Base-by-base conservation (phyloP, 176 grass and related monocot genomes). In the Oryza officinalis region DNA sequence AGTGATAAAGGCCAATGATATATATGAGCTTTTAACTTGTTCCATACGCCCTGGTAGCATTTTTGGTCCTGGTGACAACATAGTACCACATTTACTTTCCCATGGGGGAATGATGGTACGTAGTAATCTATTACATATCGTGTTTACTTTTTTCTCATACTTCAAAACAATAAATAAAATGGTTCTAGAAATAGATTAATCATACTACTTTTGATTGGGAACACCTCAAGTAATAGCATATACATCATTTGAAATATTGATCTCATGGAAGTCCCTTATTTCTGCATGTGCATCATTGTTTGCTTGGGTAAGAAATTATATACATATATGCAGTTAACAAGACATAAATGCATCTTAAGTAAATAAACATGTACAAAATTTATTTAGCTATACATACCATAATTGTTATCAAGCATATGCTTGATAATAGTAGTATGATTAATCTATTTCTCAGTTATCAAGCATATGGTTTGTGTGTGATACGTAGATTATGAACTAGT, bases 1-100 rank as follows among this genome's bases (percentile, higher is more conserved):
- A 28, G 91, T 93, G 32, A 65, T 81, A 28, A 81, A 88, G 65
- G 89, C 89, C 45, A 91, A 97, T 63, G 87, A 43, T 6, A 83
- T 9, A 37, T 67, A 79, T 74, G 84, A 12, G 4, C 89, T 97
- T 74, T 67, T 88, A 26, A 97, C 94, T 50, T 97, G 89, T 84
- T 97, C 87, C 41, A 84, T 97, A 76, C 84, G 91, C 15, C 91
- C 89, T 69, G 82, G 89, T 49, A 65, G 65, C 74, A 97, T 97
- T 77, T 93, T 97, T 69, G 91, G 91, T 0, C 89, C 79, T 17
- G 94, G 91, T 76, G 91, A 86, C 78, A 68, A 84, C 0, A 1
- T 90, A 13, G 76, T 91, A 45, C 61, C 89, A 49, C 45, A 38
- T 35, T n/a, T 97, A 46, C 72, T 65, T 75, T 23, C 2, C 0